These are phyloP conservation scores for Exophiala mesophila DNA, from an alignment of 2,329 filamentous ascomycete species.

Conservation along the genomic window DNA sequence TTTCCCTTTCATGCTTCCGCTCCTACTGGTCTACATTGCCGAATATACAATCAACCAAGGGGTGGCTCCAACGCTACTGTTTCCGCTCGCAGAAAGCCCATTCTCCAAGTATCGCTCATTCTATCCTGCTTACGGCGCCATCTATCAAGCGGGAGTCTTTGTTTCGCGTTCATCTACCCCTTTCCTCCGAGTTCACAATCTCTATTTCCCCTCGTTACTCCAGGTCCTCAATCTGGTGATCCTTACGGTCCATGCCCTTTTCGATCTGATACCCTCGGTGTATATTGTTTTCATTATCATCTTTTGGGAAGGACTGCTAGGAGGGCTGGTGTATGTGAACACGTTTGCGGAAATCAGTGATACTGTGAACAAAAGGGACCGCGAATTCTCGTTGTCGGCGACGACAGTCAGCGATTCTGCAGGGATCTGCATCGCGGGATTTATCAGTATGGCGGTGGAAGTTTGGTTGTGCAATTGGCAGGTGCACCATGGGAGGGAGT, in stretches of 20 bases:
- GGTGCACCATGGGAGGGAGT: constrained; percentile 71
- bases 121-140: constrained; percentile 89
- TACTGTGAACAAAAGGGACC: constrained; percentile 66
- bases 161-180: constrained; percentile 87
- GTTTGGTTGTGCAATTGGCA: constrained; percentile 79
- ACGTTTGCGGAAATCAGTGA: constrained; percentile 94
- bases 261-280: constrained; percentile 76
- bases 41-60: constrained; percentile 99
- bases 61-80: constrained; percentile 82
- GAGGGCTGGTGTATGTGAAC: constrained; percentile 89
- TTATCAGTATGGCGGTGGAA: constrained; percentile 79
- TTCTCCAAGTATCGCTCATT: constrained; percentile 80
- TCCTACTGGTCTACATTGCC: constrained; percentile 87
- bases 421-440: constrained; percentile 82
- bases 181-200: constrained; percentile 71
- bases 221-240: constrained; percentile 73
- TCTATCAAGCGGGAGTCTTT: constrained; percentile 94
- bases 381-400: constrained; percentile 86
- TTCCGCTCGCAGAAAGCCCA: constrained; percentile 69
- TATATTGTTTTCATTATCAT: constrained; percentile 80
- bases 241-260: constrained; percentile 70
- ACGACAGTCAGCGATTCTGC: constrained; percentile 89
- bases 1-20: constrained; percentile 78
- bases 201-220: constrained; percentile 78
- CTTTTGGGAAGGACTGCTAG: constrained; percentile 91